Conservation (phyloP, 108 stramenopile genomes). For the Nitzschia inconspicua region DNA sequence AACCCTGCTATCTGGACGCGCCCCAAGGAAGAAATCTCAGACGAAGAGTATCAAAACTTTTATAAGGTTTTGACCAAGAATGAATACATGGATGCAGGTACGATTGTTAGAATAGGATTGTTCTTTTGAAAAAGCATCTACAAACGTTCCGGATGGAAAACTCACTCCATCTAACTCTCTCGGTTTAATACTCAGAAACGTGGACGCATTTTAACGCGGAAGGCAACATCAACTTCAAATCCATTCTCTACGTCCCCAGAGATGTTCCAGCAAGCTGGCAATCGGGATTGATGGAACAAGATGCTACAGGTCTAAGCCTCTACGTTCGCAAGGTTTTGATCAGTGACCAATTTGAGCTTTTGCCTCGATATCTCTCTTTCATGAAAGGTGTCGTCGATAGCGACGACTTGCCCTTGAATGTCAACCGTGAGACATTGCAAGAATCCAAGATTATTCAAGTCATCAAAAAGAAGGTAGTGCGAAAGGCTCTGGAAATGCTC, state of each 20-base stretch:
- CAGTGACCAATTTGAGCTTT: constrained; percentile 95
- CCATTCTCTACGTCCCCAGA: constrained; percentile 92
- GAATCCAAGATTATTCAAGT: constrained; percentile 95
- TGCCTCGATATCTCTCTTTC: constrained; percentile 95
- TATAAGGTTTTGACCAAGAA: constrained; percentile 45
- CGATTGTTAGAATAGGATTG: too few species aligned
- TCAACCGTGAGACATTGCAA: constrained; percentile 99
- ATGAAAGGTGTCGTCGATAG: constrained; percentile 97
- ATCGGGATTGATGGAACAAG: constrained; percentile 42
- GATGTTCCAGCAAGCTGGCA: constrained; percentile 51
- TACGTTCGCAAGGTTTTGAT: constrained; percentile 99
- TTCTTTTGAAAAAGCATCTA: too few species aligned
- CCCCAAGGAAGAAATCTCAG: constrained; percentile 91
- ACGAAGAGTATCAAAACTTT: constrained; percentile 98
- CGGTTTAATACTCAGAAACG: too few species aligned
- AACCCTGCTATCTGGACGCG: constrained; percentile 98
- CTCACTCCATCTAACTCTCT: too few species aligned
- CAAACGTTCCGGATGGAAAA: too few species aligned
- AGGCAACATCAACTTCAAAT: constrained; percentile 99
- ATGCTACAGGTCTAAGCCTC: constrained; percentile 58
- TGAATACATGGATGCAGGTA: constrained; percentile 13
- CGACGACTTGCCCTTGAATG: constrained; percentile 99
- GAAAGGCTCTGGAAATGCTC: constrained; percentile 97
- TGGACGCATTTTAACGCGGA: constrained; percentile 99
- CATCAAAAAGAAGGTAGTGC: constrained; percentile 99